Conservation (phyloP, 148 eudicot species). For the Camellia granthamiana region DNA sequence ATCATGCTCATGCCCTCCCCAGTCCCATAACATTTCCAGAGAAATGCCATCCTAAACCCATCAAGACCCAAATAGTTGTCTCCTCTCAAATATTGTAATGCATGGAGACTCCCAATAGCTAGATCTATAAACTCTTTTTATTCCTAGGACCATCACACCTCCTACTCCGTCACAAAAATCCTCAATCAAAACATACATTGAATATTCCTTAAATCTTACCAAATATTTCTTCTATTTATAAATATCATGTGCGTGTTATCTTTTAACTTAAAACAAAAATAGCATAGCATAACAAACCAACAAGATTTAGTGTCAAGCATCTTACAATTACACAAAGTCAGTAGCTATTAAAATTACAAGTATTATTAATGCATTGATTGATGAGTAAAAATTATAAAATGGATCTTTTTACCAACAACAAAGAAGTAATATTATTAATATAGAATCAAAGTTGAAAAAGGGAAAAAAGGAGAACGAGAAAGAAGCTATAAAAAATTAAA, state of each 20-base stretch:
- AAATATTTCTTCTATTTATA: background rate
- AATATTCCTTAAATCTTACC: background rate
- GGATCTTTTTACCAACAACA: background rate
- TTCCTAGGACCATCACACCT: background rate
- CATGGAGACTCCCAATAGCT: no score
- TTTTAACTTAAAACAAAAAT: no score
- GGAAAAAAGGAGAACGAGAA: no score
- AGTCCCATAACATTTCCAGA: background rate
- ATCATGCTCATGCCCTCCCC: no score
- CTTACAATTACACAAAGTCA: background rate
- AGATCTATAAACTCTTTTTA: background rate
- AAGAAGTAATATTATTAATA: no score
- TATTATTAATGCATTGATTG: background rate
- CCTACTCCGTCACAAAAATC: background rate
- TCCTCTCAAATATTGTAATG: background rate
- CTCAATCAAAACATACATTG: background rate
- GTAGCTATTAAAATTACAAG: background rate
- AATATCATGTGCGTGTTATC: background rate
- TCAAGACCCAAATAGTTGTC: background rate
- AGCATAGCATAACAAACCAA: background rate
- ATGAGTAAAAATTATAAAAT: background rate
- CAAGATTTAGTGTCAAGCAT: no score
- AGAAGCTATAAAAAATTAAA: no score
- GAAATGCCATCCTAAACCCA: background rate
- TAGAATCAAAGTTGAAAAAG: no score